phyloP scores from a whole-genome alignment of 1,284 basidiomycete species.

The Caloboletus firmus region DNA sequence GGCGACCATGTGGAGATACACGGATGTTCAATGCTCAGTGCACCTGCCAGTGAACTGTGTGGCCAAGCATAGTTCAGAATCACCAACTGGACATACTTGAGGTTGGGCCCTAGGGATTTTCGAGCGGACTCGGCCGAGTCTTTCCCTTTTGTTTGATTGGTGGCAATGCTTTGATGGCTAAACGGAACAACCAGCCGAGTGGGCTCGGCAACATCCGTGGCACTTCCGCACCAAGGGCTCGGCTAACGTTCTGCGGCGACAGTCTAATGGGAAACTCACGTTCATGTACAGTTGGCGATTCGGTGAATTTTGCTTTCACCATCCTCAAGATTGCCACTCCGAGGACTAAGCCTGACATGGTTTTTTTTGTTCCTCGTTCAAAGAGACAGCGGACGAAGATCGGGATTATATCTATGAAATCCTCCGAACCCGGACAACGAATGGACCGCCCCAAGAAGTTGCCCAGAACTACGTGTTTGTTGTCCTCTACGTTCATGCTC shows the following conservation, averaged over 20 bases:
- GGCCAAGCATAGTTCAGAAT: not conserved
- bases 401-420: not conserved
- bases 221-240: not conserved
- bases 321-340: not conserved
- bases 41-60: not conserved
- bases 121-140: not conserved
- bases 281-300: not conserved
- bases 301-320: not conserved
- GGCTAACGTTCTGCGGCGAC: not conserved
- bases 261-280: not conserved
- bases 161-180: not conserved
- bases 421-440: not conserved
- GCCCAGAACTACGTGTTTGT: conserved; percentile 1
- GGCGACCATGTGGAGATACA: not conserved
- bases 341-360: not conserved
- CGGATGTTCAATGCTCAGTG: not conserved
- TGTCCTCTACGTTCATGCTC: conserved; percentile 5
- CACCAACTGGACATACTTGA: not conserved
- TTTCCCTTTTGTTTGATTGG: not conserved
- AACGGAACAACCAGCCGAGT: not conserved
- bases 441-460: not conserved
- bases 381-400: not conserved
- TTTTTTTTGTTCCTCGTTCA: too few species aligned
- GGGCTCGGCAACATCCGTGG: not conserved
- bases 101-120: not conserved